Evolutionary conservation across 345 rosid species (phyloP).

Genomic region (Mercurialis annua): DNA sequence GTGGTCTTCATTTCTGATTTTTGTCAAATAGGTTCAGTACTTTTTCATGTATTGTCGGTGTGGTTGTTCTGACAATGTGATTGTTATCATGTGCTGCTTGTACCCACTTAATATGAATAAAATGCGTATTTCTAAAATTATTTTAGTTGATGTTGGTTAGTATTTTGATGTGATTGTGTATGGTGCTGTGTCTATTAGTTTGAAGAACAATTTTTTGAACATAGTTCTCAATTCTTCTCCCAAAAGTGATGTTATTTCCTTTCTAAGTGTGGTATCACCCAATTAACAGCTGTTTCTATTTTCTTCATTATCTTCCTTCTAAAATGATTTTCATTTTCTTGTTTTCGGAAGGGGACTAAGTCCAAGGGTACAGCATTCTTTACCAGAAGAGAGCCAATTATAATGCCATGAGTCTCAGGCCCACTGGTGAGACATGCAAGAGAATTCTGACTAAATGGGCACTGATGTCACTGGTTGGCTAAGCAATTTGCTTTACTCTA

Average conservation of each 20-base stretch:
- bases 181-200: neutral
- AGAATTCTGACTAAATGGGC: slow-evolving; percentile 17
- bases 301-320: neutral
- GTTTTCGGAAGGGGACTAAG: slow-evolving; percentile 29
- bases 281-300: neutral
- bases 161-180: neutral
- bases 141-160: neutral
- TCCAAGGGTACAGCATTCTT: slow-evolving; percentile 28
- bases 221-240: neutral
- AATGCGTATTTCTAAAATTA: neutral
- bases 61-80: neutral
- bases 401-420: slow-evolving; percentile 12
- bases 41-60: neutral
- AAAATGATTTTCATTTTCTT: slow-evolving; percentile 16
- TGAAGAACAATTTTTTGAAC: neutral
- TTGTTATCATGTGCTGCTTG: neutral
- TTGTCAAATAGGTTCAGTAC: neutral
- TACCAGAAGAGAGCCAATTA: slow-evolving; percentile 22
- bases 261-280: neutral
- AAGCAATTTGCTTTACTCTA: slow-evolving; percentile 9
- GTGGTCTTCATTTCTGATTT: neutral
- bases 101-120: neutral
- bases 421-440: slow-evolving; percentile 13
- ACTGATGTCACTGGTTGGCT: slow-evolving; percentile 14
- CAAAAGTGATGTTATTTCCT: neutral